Base-by-base conservation (phyloP, 2,329 filamentous ascomycete species). In the Colletotrichum chrysophilum region DNA sequence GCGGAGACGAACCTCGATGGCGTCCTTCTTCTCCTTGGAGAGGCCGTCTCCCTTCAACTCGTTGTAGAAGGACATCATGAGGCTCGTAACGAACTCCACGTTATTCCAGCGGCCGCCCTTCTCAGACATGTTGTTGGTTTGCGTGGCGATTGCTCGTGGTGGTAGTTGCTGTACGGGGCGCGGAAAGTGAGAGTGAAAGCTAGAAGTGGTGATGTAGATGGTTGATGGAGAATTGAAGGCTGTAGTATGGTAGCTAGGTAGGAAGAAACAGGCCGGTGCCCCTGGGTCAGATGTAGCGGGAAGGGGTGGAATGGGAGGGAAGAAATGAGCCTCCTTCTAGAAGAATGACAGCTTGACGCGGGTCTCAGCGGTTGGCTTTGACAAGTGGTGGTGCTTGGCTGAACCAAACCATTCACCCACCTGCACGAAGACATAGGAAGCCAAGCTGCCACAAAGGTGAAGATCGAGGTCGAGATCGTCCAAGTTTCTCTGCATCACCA, bases 11-110 rank as follows among this genome's bases (percentile, higher is more conserved):
- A 36, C 13, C 58, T 52, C 48, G 38, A 70, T 70, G 32, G 60
- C 58, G 26, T 70, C 58, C 58, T 70, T 70, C 36, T 38, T 70
- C 68, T 70, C 68, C 68, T 64, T 61, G 24, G 56, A 36, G 56
- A 70, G 61, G 2, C 43, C 38, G 9, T 70, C 68, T 14, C 32
- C 61, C 68, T 65, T 70, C 52, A 55, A 32, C 30, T 48, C 21
- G 26, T 34, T 30, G 28, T 62, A 70, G 68, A 70, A 70, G 9
- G 24, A 61, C 18, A 70, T 58, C 21, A 70, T 30, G 14, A 70
- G 58, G 38, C 58, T 52, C 16, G 60, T 48, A 36, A 48, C 4
- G 28, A 70, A 58, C 26, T 64, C 68, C 14, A 28, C 13, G 28
- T 64, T 48, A 21, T 34, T 52, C 58, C 58, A 70, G 56, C 56